A percentile compares a stretch with the other conserved stretches of the same genome.
These are phyloP conservation scores for Fusarium incarnatum DNA, from an alignment of 2,329 filamentous ascomycete genomes.

Conservation along the genomic window DNA sequence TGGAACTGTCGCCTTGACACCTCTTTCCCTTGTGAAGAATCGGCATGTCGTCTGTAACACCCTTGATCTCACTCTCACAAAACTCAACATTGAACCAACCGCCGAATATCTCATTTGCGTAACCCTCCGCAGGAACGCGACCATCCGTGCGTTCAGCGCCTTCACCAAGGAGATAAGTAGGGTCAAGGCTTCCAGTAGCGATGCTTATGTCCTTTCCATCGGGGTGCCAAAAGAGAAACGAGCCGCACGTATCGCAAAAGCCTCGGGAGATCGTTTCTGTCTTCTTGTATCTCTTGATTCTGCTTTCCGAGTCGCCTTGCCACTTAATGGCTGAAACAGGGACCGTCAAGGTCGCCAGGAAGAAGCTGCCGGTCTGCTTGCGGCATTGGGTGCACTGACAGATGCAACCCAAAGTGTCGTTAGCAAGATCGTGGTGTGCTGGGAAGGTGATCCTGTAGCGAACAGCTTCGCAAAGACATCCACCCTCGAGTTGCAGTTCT, in stretches of 20 bases:
- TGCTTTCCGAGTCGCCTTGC: neutral
- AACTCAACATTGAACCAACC: neutral
- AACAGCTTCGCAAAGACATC: conserved; percentile 7
- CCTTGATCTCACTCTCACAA: conserved; percentile 21
- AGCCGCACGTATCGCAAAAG: conserved; percentile 11
- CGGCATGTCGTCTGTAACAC: conserved; percentile 17
- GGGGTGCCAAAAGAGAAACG: conserved; percentile 19
- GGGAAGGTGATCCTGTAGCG: conserved; percentile 11
- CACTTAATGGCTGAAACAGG: neutral
- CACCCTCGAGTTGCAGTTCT: neutral
- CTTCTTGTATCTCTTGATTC: conserved; percentile 3
- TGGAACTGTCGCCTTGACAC: conserved; percentile 2
- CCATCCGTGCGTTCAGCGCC: neutral
- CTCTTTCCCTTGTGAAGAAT: conserved; percentile 8
- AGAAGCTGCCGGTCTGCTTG: conserved; percentile 21
- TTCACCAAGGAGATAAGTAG: conserved; percentile 1
- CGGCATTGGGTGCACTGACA: conserved; percentile 24
- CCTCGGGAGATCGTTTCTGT: neutral
- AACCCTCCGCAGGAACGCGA: neutral
- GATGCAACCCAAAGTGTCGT: neutral
- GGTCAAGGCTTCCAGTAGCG: conserved; percentile 14
- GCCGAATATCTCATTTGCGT: neutral
- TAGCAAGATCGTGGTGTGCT: neutral
- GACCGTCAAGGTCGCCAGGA: neutral
- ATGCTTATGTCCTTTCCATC: conserved; percentile 1